Evolutionary conservation across 768 basidiomycete genomes (phyloP).

Genomic region (Porpolomopsis calyptriformis): DNA sequence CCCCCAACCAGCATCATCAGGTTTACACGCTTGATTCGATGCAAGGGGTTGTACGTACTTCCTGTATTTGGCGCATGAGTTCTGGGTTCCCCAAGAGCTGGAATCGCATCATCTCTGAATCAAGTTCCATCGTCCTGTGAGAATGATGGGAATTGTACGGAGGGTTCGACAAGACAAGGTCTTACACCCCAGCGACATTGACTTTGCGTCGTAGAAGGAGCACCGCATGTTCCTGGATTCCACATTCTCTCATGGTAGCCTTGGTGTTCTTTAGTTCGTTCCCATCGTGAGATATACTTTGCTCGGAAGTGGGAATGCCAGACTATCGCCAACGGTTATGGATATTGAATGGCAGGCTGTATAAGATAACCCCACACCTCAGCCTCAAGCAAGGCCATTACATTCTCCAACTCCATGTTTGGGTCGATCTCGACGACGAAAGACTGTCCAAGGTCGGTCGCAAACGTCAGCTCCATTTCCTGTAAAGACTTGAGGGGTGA

Average conservation of each 20-base stretch:
- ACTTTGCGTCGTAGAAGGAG: constrained; percentile 58
- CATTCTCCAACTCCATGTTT: constrained; percentile 83
- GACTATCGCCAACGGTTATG: constrained; percentile 36
- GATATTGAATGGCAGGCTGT: constrained; percentile 1
- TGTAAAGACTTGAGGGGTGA: not conserved
- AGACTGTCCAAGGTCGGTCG: constrained; percentile 53
- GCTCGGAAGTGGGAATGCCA: constrained; percentile 59
- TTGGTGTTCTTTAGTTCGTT: constrained; percentile 56
- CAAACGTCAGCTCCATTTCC: constrained; percentile 64
- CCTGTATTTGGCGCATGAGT: constrained; percentile 62
- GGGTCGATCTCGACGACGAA: constrained; percentile 78
- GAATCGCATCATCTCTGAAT: constrained; percentile 84
- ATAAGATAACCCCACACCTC: constrained; percentile 51
- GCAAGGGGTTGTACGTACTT: constrained; percentile 32
- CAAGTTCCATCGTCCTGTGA: constrained; percentile 57
- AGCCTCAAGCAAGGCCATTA: constrained; percentile 88
- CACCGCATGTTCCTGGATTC: constrained; percentile 55
- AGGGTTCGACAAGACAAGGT: not conserved
- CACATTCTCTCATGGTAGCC: constrained; percentile 57
- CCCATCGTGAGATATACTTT: constrained; percentile 59
- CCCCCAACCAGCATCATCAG: constrained; percentile 1
- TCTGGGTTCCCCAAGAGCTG: constrained; percentile 78
- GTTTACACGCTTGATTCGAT: not conserved
- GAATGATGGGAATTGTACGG: not conserved
- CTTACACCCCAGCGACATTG: constrained; percentile 30